Evolutionary conservation across 352 stramenopile genomes (phyloP).

Genomic region (Phytopythium cucurbitacearum): DNA sequence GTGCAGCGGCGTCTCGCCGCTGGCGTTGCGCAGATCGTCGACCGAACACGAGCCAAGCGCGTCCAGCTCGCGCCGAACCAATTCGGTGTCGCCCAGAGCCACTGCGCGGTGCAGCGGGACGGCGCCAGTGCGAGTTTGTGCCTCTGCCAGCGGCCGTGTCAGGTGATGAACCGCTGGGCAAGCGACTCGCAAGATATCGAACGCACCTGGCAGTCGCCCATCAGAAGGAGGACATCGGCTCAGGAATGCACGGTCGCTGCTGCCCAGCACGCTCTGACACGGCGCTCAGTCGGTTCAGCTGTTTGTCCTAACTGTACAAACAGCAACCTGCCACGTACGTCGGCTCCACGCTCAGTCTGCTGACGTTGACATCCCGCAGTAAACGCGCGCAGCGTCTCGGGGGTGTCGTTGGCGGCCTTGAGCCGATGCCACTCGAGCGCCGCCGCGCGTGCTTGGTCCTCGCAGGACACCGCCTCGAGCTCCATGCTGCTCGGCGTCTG

Average conservation of each 20-base stretch:
- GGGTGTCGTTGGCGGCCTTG: slow-evolving; percentile 31
- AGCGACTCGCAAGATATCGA: background rate
- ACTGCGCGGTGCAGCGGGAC: slow-evolving; percentile 50
- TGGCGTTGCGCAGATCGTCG: slow-evolving; percentile 25
- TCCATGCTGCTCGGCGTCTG: slow-evolving; percentile 13
- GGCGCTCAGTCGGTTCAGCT: background rate
- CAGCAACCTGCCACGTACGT: slow-evolving; percentile 11
- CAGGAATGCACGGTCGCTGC: slow-evolving; percentile 41
- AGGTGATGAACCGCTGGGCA: background rate
- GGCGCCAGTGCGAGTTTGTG: slow-evolving; percentile 28
- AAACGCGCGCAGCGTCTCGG: slow-evolving; percentile 35
- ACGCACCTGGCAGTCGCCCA: slow-evolving; percentile 1
- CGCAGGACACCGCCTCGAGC: slow-evolving; percentile 13
- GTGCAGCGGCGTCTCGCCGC: slow-evolving; percentile 66
- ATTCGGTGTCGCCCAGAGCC: slow-evolving; percentile 33
- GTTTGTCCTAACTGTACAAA: background rate
- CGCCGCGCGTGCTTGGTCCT: slow-evolving; percentile 20
- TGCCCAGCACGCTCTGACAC: slow-evolving; percentile 39
- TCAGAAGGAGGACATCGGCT: slow-evolving; percentile 21
- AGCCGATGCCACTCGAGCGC: slow-evolving; percentile 32
- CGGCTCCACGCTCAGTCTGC: background rate
- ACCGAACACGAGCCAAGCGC: slow-evolving; percentile 9
- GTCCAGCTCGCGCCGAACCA: slow-evolving; percentile 16
- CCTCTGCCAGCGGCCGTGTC: slow-evolving; percentile 7
- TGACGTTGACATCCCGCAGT: slow-evolving; percentile 14